Conservation (phyloP, 1,284 basidiomycete genomes). For the Malassezia cuniculi region DNA sequence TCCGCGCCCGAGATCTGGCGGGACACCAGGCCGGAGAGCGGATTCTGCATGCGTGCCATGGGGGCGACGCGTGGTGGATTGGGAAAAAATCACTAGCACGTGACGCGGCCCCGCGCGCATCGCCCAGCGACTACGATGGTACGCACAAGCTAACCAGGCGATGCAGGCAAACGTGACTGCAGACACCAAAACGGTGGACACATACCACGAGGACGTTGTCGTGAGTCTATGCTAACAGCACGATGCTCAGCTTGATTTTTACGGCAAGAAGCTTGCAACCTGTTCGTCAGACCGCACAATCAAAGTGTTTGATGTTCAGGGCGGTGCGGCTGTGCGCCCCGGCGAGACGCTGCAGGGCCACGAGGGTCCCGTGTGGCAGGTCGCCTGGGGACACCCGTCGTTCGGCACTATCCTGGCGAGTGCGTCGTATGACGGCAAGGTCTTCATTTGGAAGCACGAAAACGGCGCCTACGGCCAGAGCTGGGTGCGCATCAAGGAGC, state of each 20-base stretch:
- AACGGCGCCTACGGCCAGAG: conserved; percentile 20
- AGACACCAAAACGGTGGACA: conserved; percentile 34
- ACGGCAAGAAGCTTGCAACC: conserved; percentile 87
- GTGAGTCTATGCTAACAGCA: conserved; percentile 48
- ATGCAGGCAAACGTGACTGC: conserved; percentile 1
- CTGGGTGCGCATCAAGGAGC: conserved; percentile 97
- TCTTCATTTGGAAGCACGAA: conserved; percentile 90
- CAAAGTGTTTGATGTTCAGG: conserved; percentile 85
- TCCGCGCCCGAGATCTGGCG: conserved; percentile 62
- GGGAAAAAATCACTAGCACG: no score
- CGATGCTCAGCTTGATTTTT: conserved; percentile 95
- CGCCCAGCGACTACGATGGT: no score
- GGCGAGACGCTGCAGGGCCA: conserved; percentile 49
- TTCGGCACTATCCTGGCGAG: conserved; percentile 87
- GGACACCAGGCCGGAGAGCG: conserved; percentile 65
- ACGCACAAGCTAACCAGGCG: neutral
- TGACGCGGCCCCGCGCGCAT: conserved; percentile 3
- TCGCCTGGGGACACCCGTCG: conserved; percentile 94
- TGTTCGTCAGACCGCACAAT: conserved; percentile 92
- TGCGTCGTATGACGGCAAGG: conserved; percentile 94
- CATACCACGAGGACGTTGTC: conserved; percentile 43
- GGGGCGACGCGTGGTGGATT: no score
- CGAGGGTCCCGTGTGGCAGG: conserved; percentile 93
- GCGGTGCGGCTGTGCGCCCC: conserved; percentile 61
- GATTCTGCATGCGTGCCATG: conserved; percentile 44